phyloP scores from a whole-genome alignment of 2,329 filamentous ascomycete genomes.

The Pseudogymnoascus sp. region DNA sequence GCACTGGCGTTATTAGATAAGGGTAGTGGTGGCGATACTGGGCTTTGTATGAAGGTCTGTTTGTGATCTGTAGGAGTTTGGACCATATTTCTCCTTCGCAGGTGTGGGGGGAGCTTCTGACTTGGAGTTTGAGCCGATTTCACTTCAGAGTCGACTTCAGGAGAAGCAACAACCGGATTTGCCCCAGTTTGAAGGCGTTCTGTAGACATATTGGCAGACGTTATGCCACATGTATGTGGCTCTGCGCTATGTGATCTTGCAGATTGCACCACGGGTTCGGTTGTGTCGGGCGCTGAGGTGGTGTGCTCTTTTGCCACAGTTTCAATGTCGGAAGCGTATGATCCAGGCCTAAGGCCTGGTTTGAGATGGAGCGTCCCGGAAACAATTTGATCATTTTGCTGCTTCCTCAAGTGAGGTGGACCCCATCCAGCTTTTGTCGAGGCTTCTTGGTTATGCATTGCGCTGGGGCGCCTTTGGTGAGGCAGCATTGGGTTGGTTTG shows the following conservation, averaged over 20 bases:
- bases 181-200: neutral
- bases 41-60: neutral
- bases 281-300: neutral
- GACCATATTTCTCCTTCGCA: neutral
- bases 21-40: neutral
- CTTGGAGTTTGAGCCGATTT: neutral
- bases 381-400: neutral
- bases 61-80: neutral
- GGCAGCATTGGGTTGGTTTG: neutral
- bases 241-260: neutral
- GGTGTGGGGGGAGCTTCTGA: neutral
- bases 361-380: neutral
- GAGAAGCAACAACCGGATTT: neutral
- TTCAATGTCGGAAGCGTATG: neutral
- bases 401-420: neutral
- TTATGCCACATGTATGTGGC: neutral
- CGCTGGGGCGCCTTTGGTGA: neutral
- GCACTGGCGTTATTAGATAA: no score
- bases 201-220: neutral
- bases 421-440: neutral
- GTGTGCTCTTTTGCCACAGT: neutral
- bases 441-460: neutral
- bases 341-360: no score
- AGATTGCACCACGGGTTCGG: neutral
- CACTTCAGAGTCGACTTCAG: neutral